phyloP scores from a whole-genome alignment of 75 land plant genomes.

The Sequoiadendron giganteum region DNA sequence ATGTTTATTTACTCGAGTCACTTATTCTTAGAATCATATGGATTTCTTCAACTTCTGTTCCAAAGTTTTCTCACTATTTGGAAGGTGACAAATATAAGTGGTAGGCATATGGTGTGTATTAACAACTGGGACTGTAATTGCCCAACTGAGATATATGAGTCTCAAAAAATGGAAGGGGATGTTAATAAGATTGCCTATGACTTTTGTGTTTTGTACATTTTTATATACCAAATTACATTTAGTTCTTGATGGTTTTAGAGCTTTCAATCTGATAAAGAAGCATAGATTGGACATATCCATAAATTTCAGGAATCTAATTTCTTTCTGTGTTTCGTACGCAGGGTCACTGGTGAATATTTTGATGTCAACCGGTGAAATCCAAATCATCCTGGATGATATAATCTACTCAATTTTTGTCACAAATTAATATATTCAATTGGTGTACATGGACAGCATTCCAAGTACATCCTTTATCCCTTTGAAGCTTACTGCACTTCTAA shows the following conservation, averaged over 20 bases:
- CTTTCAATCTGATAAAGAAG: neutral
- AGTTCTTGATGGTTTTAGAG: neutral
- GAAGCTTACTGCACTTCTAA: neutral
- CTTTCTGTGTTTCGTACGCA: neutral
- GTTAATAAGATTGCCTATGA: neutral
- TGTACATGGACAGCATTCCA: neutral
- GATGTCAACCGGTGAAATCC: neutral
- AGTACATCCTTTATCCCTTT: neutral
- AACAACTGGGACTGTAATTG: neutral
- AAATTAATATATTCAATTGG: neutral
- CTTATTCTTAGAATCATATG: neutral
- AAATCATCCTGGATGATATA: neutral
- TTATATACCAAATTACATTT: neutral
- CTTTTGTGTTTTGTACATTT: neutral
- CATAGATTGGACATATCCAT: neutral
- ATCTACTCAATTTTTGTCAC: neutral
- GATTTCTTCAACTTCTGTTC: neutral
- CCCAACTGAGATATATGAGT: neutral
- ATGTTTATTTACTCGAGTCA: neutral
- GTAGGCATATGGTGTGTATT: neutral
- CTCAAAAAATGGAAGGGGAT: neutral
- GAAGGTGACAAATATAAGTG: neutral
- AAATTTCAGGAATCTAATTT: neutral
- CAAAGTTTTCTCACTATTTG: neutral
- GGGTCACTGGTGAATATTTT: slow-evolving; percentile 2